Conservation (phyloP, 2,329 filamentous ascomycete species). For the Harringtonia lauricola region DNA sequence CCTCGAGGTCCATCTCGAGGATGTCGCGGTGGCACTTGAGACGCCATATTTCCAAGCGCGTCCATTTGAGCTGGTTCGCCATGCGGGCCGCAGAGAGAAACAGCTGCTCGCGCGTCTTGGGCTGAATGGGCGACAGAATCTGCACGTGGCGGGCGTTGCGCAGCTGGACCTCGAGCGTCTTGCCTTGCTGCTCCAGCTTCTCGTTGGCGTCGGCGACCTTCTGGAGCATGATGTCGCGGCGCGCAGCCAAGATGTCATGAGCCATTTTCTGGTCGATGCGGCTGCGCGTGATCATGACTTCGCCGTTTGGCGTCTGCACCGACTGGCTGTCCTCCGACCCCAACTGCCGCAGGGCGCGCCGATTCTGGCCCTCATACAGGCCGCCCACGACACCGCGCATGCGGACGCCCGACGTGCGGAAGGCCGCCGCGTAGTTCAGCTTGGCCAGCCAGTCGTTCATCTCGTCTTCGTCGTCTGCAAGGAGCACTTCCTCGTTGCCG, state of each 20-base stretch:
- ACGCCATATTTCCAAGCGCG: conserved; percentile 87
- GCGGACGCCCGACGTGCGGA: conserved; percentile 80
- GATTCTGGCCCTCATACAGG: conserved; percentile 72
- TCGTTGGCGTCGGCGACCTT: conserved; percentile 78
- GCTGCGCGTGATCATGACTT: conserved; percentile 61
- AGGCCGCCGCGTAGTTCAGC: conserved; percentile 91
- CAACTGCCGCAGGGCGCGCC: conserved; percentile 60
- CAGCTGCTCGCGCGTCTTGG: conserved; percentile 78
- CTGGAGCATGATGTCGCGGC: conserved; percentile 69
- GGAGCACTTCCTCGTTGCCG: conserved; percentile 77
- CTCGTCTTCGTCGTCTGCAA: conserved; percentile 83
- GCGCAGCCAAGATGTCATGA: conserved; percentile 72
- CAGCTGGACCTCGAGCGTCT: conserved; percentile 70
- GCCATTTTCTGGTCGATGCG: conserved; percentile 73
- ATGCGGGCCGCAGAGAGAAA: conserved; percentile 76
- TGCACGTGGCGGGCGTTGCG: conserved; percentile 85
- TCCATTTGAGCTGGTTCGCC: conserved; percentile 85
- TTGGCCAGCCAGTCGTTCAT: conserved; percentile 96
- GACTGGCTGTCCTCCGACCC: conserved; percentile 46
- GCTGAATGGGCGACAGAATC: conserved; percentile 79
- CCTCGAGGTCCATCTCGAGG: conserved; percentile 71
- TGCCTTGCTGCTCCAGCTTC: conserved; percentile 60
- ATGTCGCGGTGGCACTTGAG: conserved; percentile 87
- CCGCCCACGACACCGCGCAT: conserved; percentile 81
- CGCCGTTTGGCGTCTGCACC: conserved; percentile 60